Evolutionary conservation across 441 rosid genomes (phyloP), one percentile per base, ranked within the genome.

Genomic region (Bocquillonia castaneifolia): DNA sequence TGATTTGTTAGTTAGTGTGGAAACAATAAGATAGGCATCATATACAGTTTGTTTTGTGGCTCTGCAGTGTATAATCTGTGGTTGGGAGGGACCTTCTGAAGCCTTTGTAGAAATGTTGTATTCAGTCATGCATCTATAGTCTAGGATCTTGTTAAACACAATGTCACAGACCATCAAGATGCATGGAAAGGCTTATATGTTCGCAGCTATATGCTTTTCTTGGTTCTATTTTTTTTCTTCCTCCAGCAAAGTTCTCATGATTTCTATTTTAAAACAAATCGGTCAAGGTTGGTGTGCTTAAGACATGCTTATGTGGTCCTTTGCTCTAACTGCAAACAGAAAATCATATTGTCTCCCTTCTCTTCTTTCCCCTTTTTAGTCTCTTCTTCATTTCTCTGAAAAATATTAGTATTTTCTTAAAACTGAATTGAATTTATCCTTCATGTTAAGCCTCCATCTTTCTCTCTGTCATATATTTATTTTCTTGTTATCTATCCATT

Each of bases 401-500:
- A 9, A 29, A 63, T 48, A 23, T 48, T 5, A 15, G 12, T 22
- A 50, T 64, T 50, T 45, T 64, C 58, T 34, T n/a, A 28, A 15
- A 37, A 40, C 25, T 26, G 47, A 52, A 52, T 52, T 25, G 50
- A 52, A 37, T 0, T 20, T 64, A 5, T 37, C 25, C 57, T 23
- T 39, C 45, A 26, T 52, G n/a, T 13, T 37, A 18, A 53, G 37
- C 6, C 42, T 29, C 48, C 34, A 6, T 51, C 34, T 34, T 22
- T 51, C 32, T 42, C 2, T 23, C 10, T 34, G 10, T 57, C 15
- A 40, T 39, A 15, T 63, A 55, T n/a, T 23, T 20, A 64, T 64
- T 68, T 39, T 56, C 40, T 56, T 59, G 13, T 56, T 58, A 18
- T 60, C 55, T 32, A 29, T 36, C 22, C 50, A 20, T 14, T 60